Percentiles rank a stretch among this genome's conserved stretches.
phyloP scores from a whole-genome alignment of 83 land plant species.

The Diphasiastrum complanatum region DNA sequence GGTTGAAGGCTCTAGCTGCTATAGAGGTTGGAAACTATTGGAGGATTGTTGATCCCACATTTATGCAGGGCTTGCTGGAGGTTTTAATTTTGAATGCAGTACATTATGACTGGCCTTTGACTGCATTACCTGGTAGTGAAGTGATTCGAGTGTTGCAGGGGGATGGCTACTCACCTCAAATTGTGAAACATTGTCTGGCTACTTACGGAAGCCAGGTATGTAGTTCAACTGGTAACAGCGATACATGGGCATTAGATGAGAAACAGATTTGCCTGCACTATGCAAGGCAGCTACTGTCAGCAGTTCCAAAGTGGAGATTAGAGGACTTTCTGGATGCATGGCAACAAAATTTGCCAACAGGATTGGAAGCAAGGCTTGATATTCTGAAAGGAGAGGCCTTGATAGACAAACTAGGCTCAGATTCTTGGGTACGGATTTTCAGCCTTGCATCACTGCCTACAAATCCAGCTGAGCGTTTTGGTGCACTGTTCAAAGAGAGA shows the following conservation, averaged over 20 bases:
- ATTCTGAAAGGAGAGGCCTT: conserved; percentile 85
- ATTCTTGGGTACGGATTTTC: conserved; percentile 63
- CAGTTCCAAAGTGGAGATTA: conserved; percentile 59
- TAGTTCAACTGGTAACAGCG: too few species aligned
- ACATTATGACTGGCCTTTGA: conserved; percentile 63
- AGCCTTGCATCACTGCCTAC: conserved; percentile 63
- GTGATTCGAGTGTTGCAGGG: conserved; percentile 41
- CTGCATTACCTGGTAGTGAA: conserved; percentile 40
- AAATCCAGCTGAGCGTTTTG: conserved; percentile 69
- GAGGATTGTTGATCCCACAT: conserved; percentile 68
- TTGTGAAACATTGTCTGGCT: conserved; percentile 46
- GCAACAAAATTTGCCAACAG: conserved; percentile 51
- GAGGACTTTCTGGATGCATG: conserved; percentile 72
- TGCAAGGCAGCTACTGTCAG: conserved; percentile 51
- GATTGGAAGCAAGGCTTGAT: conserved; percentile 48
- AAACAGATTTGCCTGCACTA: conserved; percentile 65
- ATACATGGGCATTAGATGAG: conserved; percentile 60
- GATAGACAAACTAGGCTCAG: conserved; percentile 59
- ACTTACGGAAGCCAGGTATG: conserved; percentile 38
- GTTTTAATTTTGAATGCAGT: conserved; percentile 54
- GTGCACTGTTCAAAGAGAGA: conserved; percentile 60
- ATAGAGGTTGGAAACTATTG: conserved; percentile 70
- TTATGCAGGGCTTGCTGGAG: conserved; percentile 50
- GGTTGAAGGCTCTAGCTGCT: conserved; percentile 54
- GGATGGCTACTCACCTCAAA: conserved; percentile 49